phyloP scores from a whole-genome alignment of 768 basidiomycete genomes.

The Mycena alexandri region DNA sequence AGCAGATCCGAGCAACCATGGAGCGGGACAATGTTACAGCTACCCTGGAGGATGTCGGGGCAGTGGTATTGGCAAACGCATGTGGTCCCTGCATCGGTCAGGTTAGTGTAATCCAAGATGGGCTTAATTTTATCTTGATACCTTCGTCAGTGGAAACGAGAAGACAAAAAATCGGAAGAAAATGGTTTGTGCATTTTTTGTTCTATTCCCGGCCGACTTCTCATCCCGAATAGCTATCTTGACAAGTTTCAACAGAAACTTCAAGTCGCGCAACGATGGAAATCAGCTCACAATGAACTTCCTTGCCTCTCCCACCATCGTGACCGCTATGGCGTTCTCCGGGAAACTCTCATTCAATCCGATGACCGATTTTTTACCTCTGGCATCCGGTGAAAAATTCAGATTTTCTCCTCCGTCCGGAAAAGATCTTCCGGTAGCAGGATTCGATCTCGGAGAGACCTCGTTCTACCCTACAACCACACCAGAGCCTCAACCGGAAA shows the following conservation, averaged over 20 bases:
- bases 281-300: slow-evolving; percentile 97
- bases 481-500: slow-evolving; percentile 82
- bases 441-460: slow-evolving; percentile 83
- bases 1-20: slow-evolving; percentile 97
- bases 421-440: slow-evolving; percentile 83
- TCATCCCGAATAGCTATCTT: slow-evolving; percentile 77
- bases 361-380: slow-evolving; percentile 75
- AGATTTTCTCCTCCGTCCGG: slow-evolving; percentile 88
- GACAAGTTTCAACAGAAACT: slow-evolving; percentile 94
- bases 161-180: slow-evolving; percentile 88
- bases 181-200: slow-evolving; percentile 72
- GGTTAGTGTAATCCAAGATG: slow-evolving; percentile 51
- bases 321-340: slow-evolving; percentile 97
- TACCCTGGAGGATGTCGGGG: slow-evolving; percentile 90
- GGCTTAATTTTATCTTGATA: slow-evolving; percentile 4
- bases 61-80: slow-evolving; percentile 94
- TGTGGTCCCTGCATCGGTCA: slow-evolving; percentile 99
- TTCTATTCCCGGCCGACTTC: neutral
- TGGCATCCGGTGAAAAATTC: slow-evolving; percentile 83
- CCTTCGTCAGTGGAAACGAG: slow-evolving; percentile 86
- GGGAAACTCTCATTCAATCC: slow-evolving; percentile 96
- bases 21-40: slow-evolving; percentile 92
- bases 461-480: slow-evolving; percentile 82
- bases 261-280: slow-evolving; percentile 96
- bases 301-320: slow-evolving; percentile 95